Evolutionary conservation across 75 land plant species (phyloP).

Genomic region (Pinus albicaulis): DNA sequence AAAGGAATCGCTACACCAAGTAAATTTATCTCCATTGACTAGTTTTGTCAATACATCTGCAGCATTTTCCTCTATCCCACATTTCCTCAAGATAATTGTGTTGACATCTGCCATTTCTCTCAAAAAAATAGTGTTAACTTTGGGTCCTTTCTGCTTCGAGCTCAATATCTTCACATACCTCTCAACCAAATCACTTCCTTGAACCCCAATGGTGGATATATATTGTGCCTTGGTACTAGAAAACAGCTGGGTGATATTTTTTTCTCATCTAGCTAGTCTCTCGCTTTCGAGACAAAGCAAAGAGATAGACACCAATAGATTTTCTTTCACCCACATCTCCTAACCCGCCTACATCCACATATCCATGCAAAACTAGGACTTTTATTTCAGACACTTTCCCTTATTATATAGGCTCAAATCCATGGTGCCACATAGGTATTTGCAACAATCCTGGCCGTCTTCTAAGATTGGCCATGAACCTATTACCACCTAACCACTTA

Average conservation of each 20-base stretch:
- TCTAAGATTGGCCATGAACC: not conserved
- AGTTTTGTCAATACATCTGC: too few species aligned
- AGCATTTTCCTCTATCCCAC: too few species aligned
- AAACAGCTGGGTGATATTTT: not conserved
- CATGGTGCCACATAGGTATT: not conserved
- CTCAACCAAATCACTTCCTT: not conserved
- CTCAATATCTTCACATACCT: not conserved
- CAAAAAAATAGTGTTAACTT: not conserved
- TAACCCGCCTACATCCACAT: too few species aligned
- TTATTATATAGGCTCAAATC: not conserved
- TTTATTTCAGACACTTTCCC: not conserved
- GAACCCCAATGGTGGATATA: not conserved
- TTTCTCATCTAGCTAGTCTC: not conserved
- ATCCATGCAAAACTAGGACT: too few species aligned
- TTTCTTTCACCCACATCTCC: not conserved
- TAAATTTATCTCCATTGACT: too few species aligned
- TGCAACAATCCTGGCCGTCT: not conserved
- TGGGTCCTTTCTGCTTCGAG: not conserved
- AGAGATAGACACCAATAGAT: too few species aligned
- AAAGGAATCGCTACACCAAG: not conserved
- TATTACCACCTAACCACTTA: conserved; percentile 7
- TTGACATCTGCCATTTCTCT: not conserved
- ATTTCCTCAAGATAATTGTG: too few species aligned
- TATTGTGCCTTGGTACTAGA: too few species aligned
- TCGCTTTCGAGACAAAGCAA: too few species aligned